Evolutionary conservation across 78 protist species (phyloP), one percentile per base, ranked within the genome.

Genomic region (Isochrysis galbana): DNA sequence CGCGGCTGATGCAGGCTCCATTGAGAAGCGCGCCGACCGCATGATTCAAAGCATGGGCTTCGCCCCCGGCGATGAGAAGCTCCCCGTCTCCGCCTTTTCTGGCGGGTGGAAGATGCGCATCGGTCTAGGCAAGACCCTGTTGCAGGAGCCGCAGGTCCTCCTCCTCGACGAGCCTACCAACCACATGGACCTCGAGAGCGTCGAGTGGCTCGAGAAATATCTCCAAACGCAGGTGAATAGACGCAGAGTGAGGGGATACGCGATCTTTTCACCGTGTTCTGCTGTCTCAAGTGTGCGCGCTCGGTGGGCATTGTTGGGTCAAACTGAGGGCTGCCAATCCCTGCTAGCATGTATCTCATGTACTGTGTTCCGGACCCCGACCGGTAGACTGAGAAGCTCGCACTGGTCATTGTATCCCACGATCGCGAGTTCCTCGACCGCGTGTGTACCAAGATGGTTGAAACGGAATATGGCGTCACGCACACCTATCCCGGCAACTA

Each of bases 101-200:
- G 94, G 94, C n/a, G 94, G 94, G n/a, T 93, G 94, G 94, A 93
- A 93, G 92, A 93, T 93, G 94, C 83, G 94, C 2, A 93, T 93
- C 38, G 94, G 94, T 14, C 78, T 93, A 42, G 91, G 83, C 21
- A 93, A 93, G 94, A 88, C 87, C 25, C 89, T 93, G 44, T 89
- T 93, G n/a, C 32, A n/a, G 51, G 46, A 25, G 45, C 46, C 69
- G 69, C 55, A 83, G 48, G 74, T 21, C 36, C 67, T 94, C 54
- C 67, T 94, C 41, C 92, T 94, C 47, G 95, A 88, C 54, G 95
- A 93, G 88, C 94, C 94, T 11, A 87, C 94, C 48, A 93, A 93
- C 88, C 92, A 93, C 86, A 55, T 93, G 84, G 94, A 92, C 55
- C 34, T 80, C 38, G 91, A 83, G 42, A 34, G 61, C 19, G 94